Evolutionary conservation across 108 stramenopile genomes (phyloP), one percentile per base, ranked within the genome.

Genomic region (Cyclotella atomus): DNA sequence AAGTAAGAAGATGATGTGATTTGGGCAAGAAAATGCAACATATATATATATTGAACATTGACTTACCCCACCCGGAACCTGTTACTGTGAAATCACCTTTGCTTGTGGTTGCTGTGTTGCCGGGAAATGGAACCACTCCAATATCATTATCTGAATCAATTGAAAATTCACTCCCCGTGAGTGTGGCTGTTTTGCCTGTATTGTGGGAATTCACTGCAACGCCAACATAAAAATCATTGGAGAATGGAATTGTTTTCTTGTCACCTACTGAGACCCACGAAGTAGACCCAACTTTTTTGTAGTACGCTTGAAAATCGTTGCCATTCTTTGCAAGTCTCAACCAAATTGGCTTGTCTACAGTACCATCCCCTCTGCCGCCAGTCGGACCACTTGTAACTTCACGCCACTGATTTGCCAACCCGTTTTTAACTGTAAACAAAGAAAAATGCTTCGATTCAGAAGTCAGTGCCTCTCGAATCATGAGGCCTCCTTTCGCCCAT

Each of bases 381-480:
- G n/a, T n/a, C n/a, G n/a, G n/a, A n/a, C n/a, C 47, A 4, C 47
- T 17, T 17, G 9, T 17, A 49, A 4, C 4, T 17, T 9, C n/a
- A 32, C 68, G 68, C 68, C 68, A 68, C 32, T 55, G 52, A 33
- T 68, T 68, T 10, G 68, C 68, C 25, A 68, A 25, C 17, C 53
- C 71, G 10, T 72, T 38, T 17, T n/a, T 27, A 30, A 49, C 62
- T 5, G 71, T 66, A 33, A 65, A 72, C 20, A 66, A 0, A 17
- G 65, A 25, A 25, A 27, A 72, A 53, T 72, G 52, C 12, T 3
- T 52, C 12, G 71, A 63, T 6, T n/a, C 20, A 0, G 2, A 2
- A 10, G 7, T 24, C 47, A 72, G 16, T 25, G 47, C 15, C 28
- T 72, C 71, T 12, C 71, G 71, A 2, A 72, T 52, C 71, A 72